phyloP scores from a whole-genome alignment of 257 asterid genomes.

The Nyctanthes arbortristis region DNA sequence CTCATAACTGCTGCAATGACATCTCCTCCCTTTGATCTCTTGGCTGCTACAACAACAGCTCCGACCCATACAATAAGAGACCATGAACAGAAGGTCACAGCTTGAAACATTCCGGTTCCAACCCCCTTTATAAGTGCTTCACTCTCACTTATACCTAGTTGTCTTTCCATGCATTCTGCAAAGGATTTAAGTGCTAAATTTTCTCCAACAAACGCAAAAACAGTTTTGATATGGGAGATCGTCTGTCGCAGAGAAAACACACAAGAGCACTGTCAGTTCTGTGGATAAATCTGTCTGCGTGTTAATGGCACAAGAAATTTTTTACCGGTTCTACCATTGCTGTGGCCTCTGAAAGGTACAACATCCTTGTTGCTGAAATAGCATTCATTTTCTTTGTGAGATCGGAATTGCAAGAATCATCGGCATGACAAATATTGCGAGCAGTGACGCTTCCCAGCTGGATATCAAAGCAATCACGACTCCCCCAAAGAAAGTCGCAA shows the following conservation, averaged over 20 bases:
- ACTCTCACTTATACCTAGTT: constrained; percentile 43
- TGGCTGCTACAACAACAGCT: constrained; percentile 63
- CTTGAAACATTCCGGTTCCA: constrained; percentile 81
- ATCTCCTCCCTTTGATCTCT: constrained; percentile 70
- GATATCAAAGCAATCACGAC: constrained; percentile 68
- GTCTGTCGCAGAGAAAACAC: constrained; percentile 50
- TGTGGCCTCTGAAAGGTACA: constrained; percentile 67
- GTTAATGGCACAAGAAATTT: neutral
- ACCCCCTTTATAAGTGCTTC: constrained; percentile 77
- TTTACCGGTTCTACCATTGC: constrained; percentile 80
- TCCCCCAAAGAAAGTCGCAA: constrained; percentile 70
- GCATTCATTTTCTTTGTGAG: constrained; percentile 69
- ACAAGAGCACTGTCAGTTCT: constrained; percentile 12
- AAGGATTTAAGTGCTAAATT: constrained; percentile 55
- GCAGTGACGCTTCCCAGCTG: constrained; percentile 88
- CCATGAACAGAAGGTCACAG: constrained; percentile 81
- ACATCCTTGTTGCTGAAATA: constrained; percentile 58
- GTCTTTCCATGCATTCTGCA: constrained; percentile 60
- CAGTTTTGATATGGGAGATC: constrained; percentile 81
- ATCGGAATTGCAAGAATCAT: constrained; percentile 57
- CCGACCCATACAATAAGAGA: constrained; percentile 88
- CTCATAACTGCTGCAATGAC: constrained; percentile 92
- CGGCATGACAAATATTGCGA: constrained; percentile 70
- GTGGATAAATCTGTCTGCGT: constrained; percentile 3
- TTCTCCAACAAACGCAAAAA: constrained; percentile 81